A percentile compares a stretch with the other conserved stretches of the same genome.
These are phyloP conservation scores for Calocera viscosa DNA, from an alignment of 768 basidiomycete genomes.

Conservation along the genomic window DNA sequence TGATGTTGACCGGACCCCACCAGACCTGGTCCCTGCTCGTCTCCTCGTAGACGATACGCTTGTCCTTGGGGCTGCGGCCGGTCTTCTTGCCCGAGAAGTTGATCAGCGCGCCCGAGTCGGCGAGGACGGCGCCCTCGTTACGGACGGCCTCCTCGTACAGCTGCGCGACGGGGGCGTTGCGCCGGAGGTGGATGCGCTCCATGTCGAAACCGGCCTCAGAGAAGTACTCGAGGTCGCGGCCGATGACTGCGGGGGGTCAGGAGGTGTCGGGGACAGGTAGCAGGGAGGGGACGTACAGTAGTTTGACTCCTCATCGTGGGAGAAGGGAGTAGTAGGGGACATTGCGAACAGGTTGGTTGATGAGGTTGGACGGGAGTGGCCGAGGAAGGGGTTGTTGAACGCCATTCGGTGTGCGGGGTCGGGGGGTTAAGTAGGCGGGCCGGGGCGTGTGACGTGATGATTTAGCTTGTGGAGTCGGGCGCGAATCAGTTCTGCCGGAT, in stretches of 20 bases:
- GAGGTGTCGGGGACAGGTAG: neutral
- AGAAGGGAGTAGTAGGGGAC: neutral
- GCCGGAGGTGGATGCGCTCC: slow-evolving; percentile 90
- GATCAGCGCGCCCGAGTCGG: slow-evolving; percentile 90
- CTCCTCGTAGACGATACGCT: slow-evolving; percentile 97
- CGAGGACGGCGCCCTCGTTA: slow-evolving; percentile 97
- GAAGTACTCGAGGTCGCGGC: slow-evolving; percentile 89
- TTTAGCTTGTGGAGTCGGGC: too few relatives aligned
- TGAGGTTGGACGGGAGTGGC: neutral
- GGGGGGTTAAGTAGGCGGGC: neutral
- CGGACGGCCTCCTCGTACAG: slow-evolving; percentile 97
- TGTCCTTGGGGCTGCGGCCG: slow-evolving; percentile 94
- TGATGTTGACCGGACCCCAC: slow-evolving; percentile 99
- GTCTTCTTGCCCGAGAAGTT: slow-evolving; percentile 99
- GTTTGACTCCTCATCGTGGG: neutral
- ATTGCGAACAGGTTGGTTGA: neutral
- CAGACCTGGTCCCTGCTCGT: slow-evolving; percentile 93
- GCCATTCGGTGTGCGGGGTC: neutral
- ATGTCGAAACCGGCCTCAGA: slow-evolving; percentile 99
- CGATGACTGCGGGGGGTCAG: slow-evolving; percentile 49
- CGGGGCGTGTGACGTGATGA: neutral
- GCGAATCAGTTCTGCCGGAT: too few relatives aligned
- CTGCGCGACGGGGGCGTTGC: slow-evolving; percentile 78
- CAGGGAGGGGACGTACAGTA: neutral
- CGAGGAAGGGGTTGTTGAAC: neutral